Percentiles rank a stretch among this genome's conserved stretches.
Evolutionary conservation across 352 stramenopile genomes (phyloP).

Genomic region (Globisporangium cylindrosporum): DNA sequence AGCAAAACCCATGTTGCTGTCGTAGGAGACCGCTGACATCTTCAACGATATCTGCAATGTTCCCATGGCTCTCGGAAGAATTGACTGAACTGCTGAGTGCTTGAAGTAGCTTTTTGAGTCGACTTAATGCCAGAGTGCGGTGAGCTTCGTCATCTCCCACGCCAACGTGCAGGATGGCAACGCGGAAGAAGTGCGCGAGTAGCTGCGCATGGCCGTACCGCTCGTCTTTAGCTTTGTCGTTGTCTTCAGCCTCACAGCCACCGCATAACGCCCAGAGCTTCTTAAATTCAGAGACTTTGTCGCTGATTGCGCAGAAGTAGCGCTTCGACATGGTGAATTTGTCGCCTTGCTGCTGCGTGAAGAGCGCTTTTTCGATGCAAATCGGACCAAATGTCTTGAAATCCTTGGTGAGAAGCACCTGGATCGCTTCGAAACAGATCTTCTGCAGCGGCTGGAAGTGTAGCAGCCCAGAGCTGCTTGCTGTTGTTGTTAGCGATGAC

Average conservation of each 20-base stretch:
- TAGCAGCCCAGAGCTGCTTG: conserved; percentile 8
- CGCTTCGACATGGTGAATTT: conserved; percentile 36
- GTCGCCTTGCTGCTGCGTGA: conserved; percentile 24
- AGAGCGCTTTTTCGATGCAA: conserved; percentile 42
- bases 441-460: conserved; percentile 49
- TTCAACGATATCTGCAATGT: background rate
- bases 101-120: conserved; percentile 17
- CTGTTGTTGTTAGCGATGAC: background rate
- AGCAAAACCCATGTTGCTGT: conserved; percentile 4
- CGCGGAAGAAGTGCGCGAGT: conserved; percentile 42
- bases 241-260: background rate
- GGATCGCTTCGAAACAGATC: conserved; percentile 32
- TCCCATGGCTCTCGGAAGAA: background rate
- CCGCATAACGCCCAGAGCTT: background rate
- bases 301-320: conserved; percentile 32
- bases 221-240: background rate
- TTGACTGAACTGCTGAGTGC: conserved; percentile 2
- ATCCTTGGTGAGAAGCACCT: conserved; percentile 31
- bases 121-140: conserved; percentile 26
- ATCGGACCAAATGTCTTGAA: conserved; percentile 28
- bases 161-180: conserved; percentile 47
- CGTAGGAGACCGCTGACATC: background rate
- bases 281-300: conserved; percentile 10
- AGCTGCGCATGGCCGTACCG: conserved; percentile 11
- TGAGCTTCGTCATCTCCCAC: conserved; percentile 35